phyloP scores from a whole-genome alignment of 2,329 filamentous ascomycete species.

The Juglanconis juglandina region DNA sequence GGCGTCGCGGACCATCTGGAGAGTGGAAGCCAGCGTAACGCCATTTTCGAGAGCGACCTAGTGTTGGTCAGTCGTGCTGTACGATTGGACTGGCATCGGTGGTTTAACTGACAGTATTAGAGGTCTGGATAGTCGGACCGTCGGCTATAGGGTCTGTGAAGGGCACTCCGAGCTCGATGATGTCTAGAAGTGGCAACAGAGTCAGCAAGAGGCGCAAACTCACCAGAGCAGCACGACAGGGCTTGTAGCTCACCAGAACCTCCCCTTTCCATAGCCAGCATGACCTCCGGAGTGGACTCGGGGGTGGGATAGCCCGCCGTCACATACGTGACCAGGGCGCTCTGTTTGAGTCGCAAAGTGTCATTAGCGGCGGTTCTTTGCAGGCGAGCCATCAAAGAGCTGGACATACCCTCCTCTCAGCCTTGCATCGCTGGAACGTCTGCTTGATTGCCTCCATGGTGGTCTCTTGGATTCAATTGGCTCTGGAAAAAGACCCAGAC shows the following conservation, averaged over 20 bases:
- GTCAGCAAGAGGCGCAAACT: background rate
- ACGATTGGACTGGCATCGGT: background rate
- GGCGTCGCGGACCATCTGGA: slow-evolving; percentile 81
- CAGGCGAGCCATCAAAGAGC: background rate
- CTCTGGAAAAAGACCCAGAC: background rate
- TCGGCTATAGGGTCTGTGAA: slow-evolving; percentile 99
- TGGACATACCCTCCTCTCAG: slow-evolving; percentile 51
- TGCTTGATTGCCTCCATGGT: slow-evolving; percentile 56
- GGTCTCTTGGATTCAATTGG: slow-evolving; percentile 16
- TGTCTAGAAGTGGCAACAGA: slow-evolving; percentile 51
- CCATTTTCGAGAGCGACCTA: slow-evolving; percentile 75
- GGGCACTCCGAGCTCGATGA: slow-evolving; percentile 92
- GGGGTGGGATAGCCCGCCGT: slow-evolving; percentile 87
- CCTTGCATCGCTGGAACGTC: slow-evolving; percentile 59
- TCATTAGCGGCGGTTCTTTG: background rate
- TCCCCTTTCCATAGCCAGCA: slow-evolving; percentile 87
- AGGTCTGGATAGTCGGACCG: slow-evolving; percentile 91
- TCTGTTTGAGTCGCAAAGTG: slow-evolving; percentile 41
- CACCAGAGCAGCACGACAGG: background rate
- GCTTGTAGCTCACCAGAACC: slow-evolving; percentile 67
- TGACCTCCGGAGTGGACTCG: slow-evolving; percentile 77
- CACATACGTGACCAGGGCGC: slow-evolving; percentile 91
- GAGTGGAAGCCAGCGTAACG: slow-evolving; percentile 73
- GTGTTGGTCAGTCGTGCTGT: slow-evolving; percentile 6
- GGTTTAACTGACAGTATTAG: slow-evolving; percentile 68